Evolutionary conservation across 306 rosid genomes (phyloP).

Genomic region (Urtica urens): DNA sequence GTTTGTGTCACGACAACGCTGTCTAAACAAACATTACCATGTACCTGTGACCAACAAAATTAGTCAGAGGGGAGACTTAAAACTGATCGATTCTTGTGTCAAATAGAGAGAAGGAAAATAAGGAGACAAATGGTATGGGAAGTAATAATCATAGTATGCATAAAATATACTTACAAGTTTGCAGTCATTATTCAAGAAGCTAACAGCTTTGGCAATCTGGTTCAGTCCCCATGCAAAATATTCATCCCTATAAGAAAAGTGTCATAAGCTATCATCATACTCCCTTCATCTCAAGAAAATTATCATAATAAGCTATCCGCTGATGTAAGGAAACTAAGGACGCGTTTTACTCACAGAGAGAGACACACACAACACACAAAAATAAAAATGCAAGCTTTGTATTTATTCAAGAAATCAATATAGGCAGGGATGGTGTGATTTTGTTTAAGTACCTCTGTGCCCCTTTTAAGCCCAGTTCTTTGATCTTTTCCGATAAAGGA

Average conservation of each 20-base stretch:
- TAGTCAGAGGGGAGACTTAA: slow-evolving; percentile 12
- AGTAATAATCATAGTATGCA: background rate
- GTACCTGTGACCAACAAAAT: slow-evolving; percentile 49
- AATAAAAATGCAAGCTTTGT: background rate
- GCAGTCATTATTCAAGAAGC: slow-evolving; percentile 96
- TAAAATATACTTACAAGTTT: slow-evolving; percentile 60
- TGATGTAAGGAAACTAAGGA: background rate
- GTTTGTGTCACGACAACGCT: slow-evolving; percentile 96
- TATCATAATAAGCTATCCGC: background rate
- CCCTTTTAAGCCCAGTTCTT: slow-evolving; percentile 77
- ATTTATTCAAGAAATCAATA: background rate
- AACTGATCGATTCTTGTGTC: background rate
- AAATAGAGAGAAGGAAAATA: background rate
- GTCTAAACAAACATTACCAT: slow-evolving; percentile 85
- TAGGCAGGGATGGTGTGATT: slow-evolving; percentile 1
- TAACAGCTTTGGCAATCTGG: slow-evolving; percentile 94
- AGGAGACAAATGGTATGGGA: background rate
- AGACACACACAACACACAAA: background rate
- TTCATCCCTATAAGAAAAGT: slow-evolving; percentile 58
- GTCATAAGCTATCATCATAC: background rate
- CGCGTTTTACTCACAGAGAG: background rate
- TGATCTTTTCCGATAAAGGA: slow-evolving; percentile 76
- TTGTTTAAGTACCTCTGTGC: slow-evolving; percentile 62
- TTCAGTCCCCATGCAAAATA: slow-evolving; percentile 93
- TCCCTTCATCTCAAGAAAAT: slow-evolving; percentile 68